phyloP scores from a whole-genome alignment of 2,329 filamentous ascomycete species.

The Apiospora malaysiana region DNA sequence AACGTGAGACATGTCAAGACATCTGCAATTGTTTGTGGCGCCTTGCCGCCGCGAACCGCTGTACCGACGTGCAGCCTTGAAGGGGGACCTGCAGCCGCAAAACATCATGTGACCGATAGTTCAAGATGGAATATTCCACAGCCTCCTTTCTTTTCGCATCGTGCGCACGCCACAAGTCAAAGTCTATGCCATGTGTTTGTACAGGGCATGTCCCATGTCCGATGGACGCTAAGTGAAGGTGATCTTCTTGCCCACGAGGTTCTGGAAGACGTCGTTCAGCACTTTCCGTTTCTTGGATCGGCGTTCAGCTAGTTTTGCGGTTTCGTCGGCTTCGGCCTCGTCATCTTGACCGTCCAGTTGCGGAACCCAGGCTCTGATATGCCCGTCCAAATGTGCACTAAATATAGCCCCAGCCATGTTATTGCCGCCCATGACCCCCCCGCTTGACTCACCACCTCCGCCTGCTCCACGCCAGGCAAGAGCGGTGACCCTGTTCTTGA shows the following conservation, averaged over 20 bases:
- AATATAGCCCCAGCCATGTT: slow-evolving; percentile 67
- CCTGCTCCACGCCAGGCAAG: slow-evolving; percentile 74
- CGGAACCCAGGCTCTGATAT: slow-evolving; percentile 80
- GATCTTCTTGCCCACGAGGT: slow-evolving; percentile 74
- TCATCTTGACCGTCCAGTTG: slow-evolving; percentile 57
- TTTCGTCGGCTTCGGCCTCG: slow-evolving; percentile 51
- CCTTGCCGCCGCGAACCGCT: not conserved
- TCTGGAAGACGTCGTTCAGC: slow-evolving; percentile 79
- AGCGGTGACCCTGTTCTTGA: slow-evolving; percentile 72
- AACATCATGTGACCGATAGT: not conserved
- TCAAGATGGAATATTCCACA: not conserved
- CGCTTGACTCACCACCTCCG: slow-evolving; percentile 63
- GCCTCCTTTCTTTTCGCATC: not conserved
- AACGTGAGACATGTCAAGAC: slow-evolving; percentile 4
- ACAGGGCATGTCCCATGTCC: not conserved
- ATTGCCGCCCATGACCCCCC: slow-evolving; percentile 64
- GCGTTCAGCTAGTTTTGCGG: slow-evolving; percentile 43
- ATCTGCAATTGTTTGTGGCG: not conserved
- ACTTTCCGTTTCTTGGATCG: slow-evolving; percentile 74
- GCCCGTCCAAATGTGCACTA: slow-evolving; percentile 83
- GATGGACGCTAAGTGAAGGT: slow-evolving; percentile 54
- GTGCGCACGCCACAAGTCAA: not conserved
- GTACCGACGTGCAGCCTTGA: not conserved
- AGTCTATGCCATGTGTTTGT: not conserved
- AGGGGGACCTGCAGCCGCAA: not conserved